phyloP scores from a whole-genome alignment of 768 basidiomycete species.

The Pseudohyphozyma bogoriensis region DNA sequence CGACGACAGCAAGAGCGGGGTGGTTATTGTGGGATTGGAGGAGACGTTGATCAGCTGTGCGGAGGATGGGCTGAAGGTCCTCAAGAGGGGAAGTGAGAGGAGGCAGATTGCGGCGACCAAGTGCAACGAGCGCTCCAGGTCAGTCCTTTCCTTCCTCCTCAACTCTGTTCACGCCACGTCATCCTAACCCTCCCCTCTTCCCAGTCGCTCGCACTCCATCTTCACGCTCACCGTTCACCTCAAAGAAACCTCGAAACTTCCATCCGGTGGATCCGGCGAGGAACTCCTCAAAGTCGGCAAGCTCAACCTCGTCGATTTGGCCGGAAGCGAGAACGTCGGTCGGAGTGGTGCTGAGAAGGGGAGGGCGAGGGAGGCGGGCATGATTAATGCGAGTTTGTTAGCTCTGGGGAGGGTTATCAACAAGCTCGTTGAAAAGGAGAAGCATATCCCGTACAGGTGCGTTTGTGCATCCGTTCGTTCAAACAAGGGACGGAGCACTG shows the following conservation, averaged over 20 bases:
- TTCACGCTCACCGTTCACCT: conserved; percentile 92
- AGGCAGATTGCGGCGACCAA: conserved; percentile 91
- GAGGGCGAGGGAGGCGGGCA: conserved; percentile 89
- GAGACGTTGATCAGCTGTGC: conserved; percentile 75
- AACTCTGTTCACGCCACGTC: not conserved
- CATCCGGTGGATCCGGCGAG: conserved; percentile 51
- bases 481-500: not conserved
- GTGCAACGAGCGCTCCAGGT: conserved; percentile 86
- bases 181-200: not conserved
- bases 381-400: conserved; percentile 94
- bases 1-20: conserved; percentile 72
- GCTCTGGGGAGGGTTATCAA: conserved; percentile 97
- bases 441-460: conserved; percentile 89
- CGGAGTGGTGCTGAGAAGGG: conserved; percentile 91
- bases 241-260: conserved; percentile 68
- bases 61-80: conserved; percentile 66
- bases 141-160: conserved; percentile 1
- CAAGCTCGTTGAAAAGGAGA: conserved; percentile 64
- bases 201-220: conserved; percentile 85
- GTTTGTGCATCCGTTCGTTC: conserved; percentile 30
- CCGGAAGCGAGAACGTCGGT: conserved; percentile 95
- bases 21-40: conserved; percentile 89
- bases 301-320: conserved; percentile 91
- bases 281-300: conserved; percentile 89
- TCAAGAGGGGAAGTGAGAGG: conserved; percentile 80